phyloP scores from a whole-genome alignment of 2,329 filamentous ascomycete genomes.

The Neoscytalidium dimidiatum region DNA sequence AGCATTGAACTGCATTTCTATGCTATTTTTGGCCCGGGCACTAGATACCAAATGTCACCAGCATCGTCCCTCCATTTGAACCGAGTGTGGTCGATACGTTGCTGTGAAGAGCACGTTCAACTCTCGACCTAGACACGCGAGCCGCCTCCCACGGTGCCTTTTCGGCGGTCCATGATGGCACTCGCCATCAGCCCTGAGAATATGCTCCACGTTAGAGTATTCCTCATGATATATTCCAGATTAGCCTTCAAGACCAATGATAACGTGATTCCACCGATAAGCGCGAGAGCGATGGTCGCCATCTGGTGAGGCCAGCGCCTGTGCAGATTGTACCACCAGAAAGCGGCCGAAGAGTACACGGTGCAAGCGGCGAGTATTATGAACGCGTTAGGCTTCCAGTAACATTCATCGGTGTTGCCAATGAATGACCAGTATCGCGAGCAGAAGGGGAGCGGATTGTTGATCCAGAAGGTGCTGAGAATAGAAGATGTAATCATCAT shows the following conservation, averaged over 20 bases:
- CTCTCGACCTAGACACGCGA: not conserved
- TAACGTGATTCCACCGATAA: not conserved
- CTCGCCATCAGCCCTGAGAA: not conserved
- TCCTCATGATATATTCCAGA: not conserved
- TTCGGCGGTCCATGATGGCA: not conserved
- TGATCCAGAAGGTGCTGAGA: conserved; percentile 8
- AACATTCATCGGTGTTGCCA: not conserved
- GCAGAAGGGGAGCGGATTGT: not conserved
- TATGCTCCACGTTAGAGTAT: conserved; percentile 1
- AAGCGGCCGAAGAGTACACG: not conserved
- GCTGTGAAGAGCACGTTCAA: not conserved
- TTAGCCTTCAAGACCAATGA: not conserved
- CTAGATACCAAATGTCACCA: not conserved
- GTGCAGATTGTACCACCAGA: not conserved
- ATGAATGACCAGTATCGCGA: not conserved
- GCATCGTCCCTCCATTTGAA: not conserved
- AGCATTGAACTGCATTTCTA: not conserved
- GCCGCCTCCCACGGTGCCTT: not conserved
- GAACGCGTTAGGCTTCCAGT: not conserved
- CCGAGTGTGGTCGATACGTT: not conserved
- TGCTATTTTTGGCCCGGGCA: not conserved
- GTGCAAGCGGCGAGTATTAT: not conserved
- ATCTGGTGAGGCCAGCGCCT: not conserved
- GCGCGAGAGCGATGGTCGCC: not conserved
- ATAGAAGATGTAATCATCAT: conserved; percentile 7